phyloP scores from a whole-genome alignment of 2,329 filamentous ascomycete genomes.

The Waltergamsia citrina region DNA sequence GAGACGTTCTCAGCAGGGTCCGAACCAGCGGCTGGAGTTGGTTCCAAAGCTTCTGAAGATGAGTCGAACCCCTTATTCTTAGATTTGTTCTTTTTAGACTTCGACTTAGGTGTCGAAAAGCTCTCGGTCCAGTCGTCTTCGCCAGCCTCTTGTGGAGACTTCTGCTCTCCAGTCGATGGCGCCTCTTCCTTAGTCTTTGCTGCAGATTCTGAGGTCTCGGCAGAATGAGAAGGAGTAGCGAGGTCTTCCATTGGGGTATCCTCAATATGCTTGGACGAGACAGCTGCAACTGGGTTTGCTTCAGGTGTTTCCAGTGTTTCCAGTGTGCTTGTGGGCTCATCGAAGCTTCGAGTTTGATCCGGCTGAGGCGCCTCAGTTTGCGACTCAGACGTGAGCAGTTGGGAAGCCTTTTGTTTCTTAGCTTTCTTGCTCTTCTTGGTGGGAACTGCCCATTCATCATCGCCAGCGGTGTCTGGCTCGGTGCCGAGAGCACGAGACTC shows the following conservation, averaged over 20 bases:
- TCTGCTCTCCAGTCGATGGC: background rate
- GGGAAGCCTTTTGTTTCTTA: slow-evolving; percentile 15
- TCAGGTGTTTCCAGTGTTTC: too few relatives aligned
- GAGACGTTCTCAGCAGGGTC: background rate
- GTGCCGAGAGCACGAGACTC: background rate
- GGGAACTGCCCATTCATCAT: slow-evolving; percentile 18
- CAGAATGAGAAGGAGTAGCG: background rate
- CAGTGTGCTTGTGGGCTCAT: too few relatives aligned
- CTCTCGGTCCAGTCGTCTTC: slow-evolving; percentile 5
- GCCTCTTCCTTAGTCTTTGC: background rate
- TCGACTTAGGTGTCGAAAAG: slow-evolving; percentile 9
- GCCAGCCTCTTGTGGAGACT: background rate
- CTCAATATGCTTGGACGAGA: background rate
- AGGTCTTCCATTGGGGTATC: background rate
- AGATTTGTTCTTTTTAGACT: slow-evolving; percentile 19
- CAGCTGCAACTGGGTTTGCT: background rate
- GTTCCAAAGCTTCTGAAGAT: too few relatives aligned
- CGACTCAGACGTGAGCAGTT: slow-evolving; percentile 2
- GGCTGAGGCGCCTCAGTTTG: too few relatives aligned
- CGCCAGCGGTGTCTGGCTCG: slow-evolving; percentile 7
- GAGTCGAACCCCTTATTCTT: slow-evolving; percentile 6
- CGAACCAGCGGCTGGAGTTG: background rate
- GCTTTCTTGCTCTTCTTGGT: slow-evolving; percentile 31
- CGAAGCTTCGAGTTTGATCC: too few relatives aligned
- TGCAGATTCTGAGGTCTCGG: background rate